A percentile compares a stretch with the other conserved stretches of the same genome.
These are phyloP conservation scores for Metarhizium album DNA, from an alignment of 2,329 filamentous ascomycete species.

Conservation along the genomic window DNA sequence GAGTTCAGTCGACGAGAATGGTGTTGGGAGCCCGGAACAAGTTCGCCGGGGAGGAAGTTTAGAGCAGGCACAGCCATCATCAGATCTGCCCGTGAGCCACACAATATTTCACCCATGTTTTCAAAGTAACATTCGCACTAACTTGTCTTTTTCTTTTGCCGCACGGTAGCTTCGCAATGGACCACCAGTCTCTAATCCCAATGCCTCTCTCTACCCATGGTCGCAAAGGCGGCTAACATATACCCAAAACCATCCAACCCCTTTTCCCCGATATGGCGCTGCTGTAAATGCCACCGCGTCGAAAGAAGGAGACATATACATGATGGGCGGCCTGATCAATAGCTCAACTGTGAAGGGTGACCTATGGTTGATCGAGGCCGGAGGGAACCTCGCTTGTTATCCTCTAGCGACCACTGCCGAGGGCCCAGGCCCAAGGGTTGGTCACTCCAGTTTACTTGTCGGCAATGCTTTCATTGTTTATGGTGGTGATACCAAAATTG, in stretches of 20 bases:
- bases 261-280: constrained; percentile 93
- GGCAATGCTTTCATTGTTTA: constrained; percentile 99
- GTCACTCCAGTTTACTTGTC: constrained; percentile 85
- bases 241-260: constrained; percentile 68
- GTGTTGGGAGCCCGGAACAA: constrained; percentile 54
- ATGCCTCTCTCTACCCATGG: constrained; percentile 87
- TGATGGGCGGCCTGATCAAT: constrained; percentile 95
- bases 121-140: not conserved
- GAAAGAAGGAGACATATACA: constrained; percentile 93
- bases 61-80: constrained; percentile 32
- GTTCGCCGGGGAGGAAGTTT: constrained; percentile 41
- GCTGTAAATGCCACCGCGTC: constrained; percentile 88
- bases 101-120: not conserved
- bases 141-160: not conserved
- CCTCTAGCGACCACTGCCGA: constrained; percentile 86
- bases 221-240: constrained; percentile 83
- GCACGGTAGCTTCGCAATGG: constrained; percentile 48
- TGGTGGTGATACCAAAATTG: constrained; percentile 94
- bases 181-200: constrained; percentile 41
- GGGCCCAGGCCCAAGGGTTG: constrained; percentile 87
- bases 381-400: constrained; percentile 78
- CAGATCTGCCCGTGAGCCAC: constrained; percentile 31
- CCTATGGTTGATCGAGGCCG: constrained; percentile 94
- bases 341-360: constrained; percentile 94
- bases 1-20: constrained; percentile 54